Evolutionary conservation across 345 rosid genomes (phyloP), one percentile per base, ranked within the genome.

Genomic region (Ceriops tagal): DNA sequence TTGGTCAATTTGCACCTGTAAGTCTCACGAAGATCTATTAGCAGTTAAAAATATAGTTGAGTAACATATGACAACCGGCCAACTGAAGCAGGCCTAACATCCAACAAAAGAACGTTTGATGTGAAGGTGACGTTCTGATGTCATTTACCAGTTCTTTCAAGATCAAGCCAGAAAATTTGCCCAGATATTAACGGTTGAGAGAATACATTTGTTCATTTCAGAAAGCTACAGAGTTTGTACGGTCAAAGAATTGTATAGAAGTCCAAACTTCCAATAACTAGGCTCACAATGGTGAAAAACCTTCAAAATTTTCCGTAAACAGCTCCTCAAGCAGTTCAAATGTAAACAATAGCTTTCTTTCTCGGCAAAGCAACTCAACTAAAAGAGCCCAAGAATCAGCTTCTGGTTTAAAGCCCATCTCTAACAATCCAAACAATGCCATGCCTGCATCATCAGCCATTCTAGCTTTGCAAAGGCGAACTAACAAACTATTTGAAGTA

Each of bases 401-500:
- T 66, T 73, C 92, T 58, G 97, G 90, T 53, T 78, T 84, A 69
- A 89, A 87, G 4, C 96, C 90, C 68, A 76, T 75, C 52, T 82
- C 85, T 34, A 80, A 47, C 71, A 91, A 84, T 62, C 81, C 76
- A 69, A 70, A 68, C 66, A 89, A 76, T 4, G 79, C 70, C 1
- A 66, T 67, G 46, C 79, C 79, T 21, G 91, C 87, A 46, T 76
- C 81, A 21, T 83, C 85, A 51, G 72, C 74, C 83, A 85, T 87
- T 71, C 84, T 87, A 22, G 86, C 79, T 64, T 77, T 68, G 71
- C 92, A 91, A 53, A 91, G 84, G 58, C 71, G 69, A 62, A 78
- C 72, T 61, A 93, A 85, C 78, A 91, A 57, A 55, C 86, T 90
- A 61, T 93, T 93, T 70, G 97, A 93, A 32, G 96, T 92, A 34